Percentiles rank a stretch among this genome's conserved stretches.
Evolutionary conservation across 2,329 filamentous ascomycete genomes (phyloP).

Genomic region (Trichoderma guizhouense): DNA sequence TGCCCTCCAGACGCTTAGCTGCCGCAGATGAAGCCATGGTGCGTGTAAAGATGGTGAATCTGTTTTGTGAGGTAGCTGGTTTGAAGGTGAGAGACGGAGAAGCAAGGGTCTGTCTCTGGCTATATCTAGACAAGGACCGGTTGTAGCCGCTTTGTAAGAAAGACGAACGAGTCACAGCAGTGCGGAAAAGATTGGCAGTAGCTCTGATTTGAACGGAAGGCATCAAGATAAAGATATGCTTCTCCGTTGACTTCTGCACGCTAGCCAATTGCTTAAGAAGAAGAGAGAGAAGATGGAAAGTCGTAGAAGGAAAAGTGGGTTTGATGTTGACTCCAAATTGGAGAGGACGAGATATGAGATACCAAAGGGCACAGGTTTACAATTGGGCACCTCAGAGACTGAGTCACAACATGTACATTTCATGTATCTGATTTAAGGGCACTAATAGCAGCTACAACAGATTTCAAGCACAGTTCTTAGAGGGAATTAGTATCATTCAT

Average conservation of each 20-base stretch:
- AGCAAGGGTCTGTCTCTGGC: background rate
- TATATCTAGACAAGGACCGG: background rate
- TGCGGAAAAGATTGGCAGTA: background rate
- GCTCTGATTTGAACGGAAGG: background rate
- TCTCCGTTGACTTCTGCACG: background rate
- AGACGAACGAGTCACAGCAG: background rate
- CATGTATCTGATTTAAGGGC: background rate
- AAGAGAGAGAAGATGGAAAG: background rate
- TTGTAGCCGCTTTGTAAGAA: background rate
- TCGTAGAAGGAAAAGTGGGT: conserved; percentile 5
- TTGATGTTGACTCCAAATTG: background rate
- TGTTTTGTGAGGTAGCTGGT: background rate
- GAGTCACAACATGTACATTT: background rate
- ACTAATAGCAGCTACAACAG: background rate
- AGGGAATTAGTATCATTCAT: background rate
- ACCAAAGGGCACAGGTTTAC: background rate
- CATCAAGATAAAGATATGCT: background rate
- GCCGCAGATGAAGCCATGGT: conserved; percentile 60
- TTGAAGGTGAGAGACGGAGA: background rate
- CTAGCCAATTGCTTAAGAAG: background rate
- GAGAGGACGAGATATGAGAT: background rate
- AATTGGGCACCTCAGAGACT: background rate
- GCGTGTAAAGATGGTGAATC: conserved; percentile 21
- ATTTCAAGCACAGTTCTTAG: background rate
- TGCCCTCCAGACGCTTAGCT: conserved; percentile 82